phyloP scores from a whole-genome alignment of 352 stramenopile genomes.

The Pythium insidiosum region DNA sequence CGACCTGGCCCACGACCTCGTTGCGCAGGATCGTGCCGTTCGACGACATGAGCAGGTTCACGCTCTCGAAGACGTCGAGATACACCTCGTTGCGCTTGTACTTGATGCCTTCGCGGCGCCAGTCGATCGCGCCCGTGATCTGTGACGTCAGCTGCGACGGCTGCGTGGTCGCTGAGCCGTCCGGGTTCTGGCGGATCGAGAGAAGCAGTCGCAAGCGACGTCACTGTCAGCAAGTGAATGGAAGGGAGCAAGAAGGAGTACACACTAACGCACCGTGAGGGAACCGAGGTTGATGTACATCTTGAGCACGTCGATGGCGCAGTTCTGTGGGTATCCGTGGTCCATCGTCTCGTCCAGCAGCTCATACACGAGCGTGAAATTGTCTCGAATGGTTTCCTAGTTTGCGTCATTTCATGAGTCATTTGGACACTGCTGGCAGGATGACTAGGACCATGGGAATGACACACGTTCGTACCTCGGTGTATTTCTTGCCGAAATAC shows the following conservation, averaged over 20 bases:
- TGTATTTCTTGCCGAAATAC: constrained; percentile 97
- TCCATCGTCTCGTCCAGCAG: constrained; percentile 99
- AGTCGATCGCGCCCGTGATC: constrained; percentile 86
- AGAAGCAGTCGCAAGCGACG: not conserved
- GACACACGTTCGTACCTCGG: too few relatives aligned
- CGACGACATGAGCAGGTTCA: constrained; percentile 95
- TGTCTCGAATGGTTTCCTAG: constrained; percentile 93
- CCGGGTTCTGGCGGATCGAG: constrained; percentile 56
- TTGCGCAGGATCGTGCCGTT: constrained; percentile 92
- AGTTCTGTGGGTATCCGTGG: constrained; percentile 98
- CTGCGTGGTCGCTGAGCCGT: constrained; percentile 89
- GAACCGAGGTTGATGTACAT: constrained; percentile 97
- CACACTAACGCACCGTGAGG: constrained; percentile 27
- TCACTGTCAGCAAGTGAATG: constrained; percentile 1
- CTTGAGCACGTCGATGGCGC: constrained; percentile 95
- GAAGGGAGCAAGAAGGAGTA: not conserved
- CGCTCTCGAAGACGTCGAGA: constrained; percentile 95
- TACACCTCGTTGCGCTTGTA: constrained; percentile 99
- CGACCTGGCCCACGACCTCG: constrained; percentile 93
- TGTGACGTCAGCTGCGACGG: constrained; percentile 72
- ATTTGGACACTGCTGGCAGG: too few relatives aligned
- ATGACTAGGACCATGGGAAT: too few relatives aligned
- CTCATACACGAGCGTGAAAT: constrained; percentile 99
- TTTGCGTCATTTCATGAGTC: not conserved
- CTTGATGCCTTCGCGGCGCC: constrained; percentile 93